phyloP scores from a whole-genome alignment of 106 monocot species.

The Hemerocallis citrina region DNA sequence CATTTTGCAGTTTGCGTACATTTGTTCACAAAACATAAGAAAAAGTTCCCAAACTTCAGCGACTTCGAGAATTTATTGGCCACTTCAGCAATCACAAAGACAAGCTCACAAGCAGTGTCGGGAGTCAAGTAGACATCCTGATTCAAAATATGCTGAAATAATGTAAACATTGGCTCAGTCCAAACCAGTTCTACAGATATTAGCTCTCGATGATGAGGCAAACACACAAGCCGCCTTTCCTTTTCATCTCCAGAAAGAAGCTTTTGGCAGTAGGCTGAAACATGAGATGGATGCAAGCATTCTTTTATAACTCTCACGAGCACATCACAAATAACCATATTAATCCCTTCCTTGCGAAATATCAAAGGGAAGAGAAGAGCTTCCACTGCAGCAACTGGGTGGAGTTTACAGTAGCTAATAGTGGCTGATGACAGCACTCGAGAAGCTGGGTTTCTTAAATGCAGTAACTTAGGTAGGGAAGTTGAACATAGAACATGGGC shows the following conservation, averaged over 20 bases:
- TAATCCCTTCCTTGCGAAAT: conserved; percentile 61
- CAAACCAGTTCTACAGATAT: conserved; percentile 46
- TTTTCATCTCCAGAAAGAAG: conserved; percentile 29
- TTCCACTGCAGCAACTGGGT: conserved; percentile 39
- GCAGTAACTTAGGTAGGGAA: conserved; percentile 51
- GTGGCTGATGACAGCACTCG: conserved; percentile 40
- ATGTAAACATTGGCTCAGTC: conserved; percentile 58
- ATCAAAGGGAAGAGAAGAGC: conserved; percentile 57
- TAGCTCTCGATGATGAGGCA: conserved; percentile 43
- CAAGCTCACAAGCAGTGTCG: conserved; percentile 41
- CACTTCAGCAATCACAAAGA: conserved; percentile 26
- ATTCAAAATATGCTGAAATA: conserved; percentile 69
- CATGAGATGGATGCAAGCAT: conserved; percentile 58
- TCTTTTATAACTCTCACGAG: conserved; percentile 58
- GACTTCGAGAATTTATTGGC: conserved; percentile 37
- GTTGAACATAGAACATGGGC: conserved; percentile 55
- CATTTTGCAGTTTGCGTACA: conserved; percentile 18
- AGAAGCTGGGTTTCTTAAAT: conserved; percentile 39
- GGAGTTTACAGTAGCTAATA: conserved; percentile 52
- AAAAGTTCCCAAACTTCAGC: conserved; percentile 78
- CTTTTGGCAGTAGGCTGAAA: conserved; percentile 70
- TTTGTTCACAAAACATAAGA: conserved; percentile 61
- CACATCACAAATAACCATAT: conserved; percentile 41
- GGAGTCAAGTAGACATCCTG: conserved; percentile 52
- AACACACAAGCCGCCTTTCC: conserved; percentile 25